These are phyloP conservation scores for Arthroderma sp. DNA, from an alignment of 2,329 filamentous ascomycete genomes.

Conservation along the genomic window DNA sequence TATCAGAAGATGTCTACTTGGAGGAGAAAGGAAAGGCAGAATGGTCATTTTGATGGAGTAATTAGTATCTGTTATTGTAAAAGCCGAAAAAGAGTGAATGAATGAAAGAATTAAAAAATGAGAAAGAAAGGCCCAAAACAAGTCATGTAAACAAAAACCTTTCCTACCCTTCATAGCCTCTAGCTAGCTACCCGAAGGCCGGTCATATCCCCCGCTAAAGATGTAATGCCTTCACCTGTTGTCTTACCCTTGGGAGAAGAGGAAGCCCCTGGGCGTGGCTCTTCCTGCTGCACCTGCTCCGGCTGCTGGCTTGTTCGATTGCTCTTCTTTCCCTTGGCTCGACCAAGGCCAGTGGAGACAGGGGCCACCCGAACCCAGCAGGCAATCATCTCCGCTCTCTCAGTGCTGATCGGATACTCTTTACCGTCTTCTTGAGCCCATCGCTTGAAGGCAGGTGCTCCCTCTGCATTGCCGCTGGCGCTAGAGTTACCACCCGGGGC, in stretches of 20 bases:
- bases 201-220: too few relatives aligned
- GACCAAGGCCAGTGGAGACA: conserved; percentile 9
- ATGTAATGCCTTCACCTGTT: too few relatives aligned
- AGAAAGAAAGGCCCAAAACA: too few relatives aligned
- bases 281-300: conserved; percentile 1
- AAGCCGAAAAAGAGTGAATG: too few relatives aligned
- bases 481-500: conserved; percentile 2
- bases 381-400: conserved; percentile 54
- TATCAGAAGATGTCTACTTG: not conserved
- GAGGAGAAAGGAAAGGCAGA: not conserved
- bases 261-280: not conserved
- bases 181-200: too few relatives aligned
- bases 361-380: conserved; percentile 55
- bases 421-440: conserved; percentile 53
- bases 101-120: too few relatives aligned
- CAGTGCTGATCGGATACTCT: conserved; percentile 57
- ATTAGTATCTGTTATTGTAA: too few relatives aligned
- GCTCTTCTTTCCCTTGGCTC: conserved; percentile 7
- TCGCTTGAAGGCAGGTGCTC: conserved; percentile 31
- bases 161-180: too few relatives aligned
- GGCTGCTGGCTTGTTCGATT: conserved; percentile 4
- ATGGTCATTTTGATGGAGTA: too few relatives aligned
- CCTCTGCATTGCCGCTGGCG: conserved; percentile 12
- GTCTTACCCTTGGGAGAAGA: not conserved
- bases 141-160: too few relatives aligned